Conservation (phyloP, 2,329 filamentous ascomycete species). For the Arthrobotrys pseudoclavata region DNA sequence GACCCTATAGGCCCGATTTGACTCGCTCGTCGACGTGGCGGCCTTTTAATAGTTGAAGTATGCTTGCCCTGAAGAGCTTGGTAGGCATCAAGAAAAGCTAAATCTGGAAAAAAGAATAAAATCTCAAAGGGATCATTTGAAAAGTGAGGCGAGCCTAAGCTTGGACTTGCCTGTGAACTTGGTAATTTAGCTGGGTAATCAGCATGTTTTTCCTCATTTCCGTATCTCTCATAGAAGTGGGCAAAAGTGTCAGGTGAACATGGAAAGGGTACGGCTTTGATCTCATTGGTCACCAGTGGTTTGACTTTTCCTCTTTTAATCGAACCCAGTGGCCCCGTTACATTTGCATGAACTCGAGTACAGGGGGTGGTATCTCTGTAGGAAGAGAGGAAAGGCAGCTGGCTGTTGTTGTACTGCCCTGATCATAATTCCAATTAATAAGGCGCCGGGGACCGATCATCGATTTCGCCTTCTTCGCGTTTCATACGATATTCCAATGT, state of each 20-base stretch:
- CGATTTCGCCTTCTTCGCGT: constrained; percentile 54
- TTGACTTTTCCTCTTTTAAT: constrained; percentile 57
- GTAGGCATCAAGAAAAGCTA: constrained; percentile 48
- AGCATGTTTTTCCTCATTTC: constrained; percentile 54
- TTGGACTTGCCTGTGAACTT: constrained; percentile 58
- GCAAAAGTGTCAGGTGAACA: constrained; percentile 59
- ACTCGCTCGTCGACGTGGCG: constrained; percentile 57
- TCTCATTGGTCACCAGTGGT: constrained; percentile 48
- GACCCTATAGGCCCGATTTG: constrained; percentile 55
- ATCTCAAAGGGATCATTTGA: constrained; percentile 23
- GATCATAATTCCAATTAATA: constrained; percentile 51
- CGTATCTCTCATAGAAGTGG: constrained; percentile 39
- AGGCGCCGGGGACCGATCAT: constrained; percentile 42
- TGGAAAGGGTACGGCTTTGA: constrained; percentile 43
- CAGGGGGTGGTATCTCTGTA: constrained; percentile 41
- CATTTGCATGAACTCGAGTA: constrained; percentile 57
- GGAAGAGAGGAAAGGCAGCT: constrained; percentile 11
- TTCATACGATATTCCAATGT: constrained; percentile 45
- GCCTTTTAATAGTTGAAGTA: constrained; percentile 56
- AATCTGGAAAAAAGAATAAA: constrained; percentile 52
- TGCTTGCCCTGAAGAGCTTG: constrained; percentile 46
- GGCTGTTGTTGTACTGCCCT: constrained; percentile 13
- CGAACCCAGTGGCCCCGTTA: constrained; percentile 55
- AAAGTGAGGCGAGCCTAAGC: constrained; percentile 59
- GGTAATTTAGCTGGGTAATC: constrained; percentile 58